Evolutionary conservation across 2,329 filamentous ascomycete species (phyloP), one percentile per base, ranked within the genome.

Genomic region (Mariannaea elegans): DNA sequence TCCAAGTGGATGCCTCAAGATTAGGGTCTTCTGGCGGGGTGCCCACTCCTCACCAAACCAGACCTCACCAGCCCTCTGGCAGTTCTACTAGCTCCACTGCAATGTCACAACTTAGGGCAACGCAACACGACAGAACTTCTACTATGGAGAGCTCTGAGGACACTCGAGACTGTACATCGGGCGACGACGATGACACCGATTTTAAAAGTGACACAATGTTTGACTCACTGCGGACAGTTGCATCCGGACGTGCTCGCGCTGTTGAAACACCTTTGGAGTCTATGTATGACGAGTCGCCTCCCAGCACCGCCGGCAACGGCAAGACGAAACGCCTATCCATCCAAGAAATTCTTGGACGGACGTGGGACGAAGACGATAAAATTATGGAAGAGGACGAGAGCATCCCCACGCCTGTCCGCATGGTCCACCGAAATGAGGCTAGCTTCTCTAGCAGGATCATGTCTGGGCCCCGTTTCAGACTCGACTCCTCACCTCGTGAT

Each of bases 231-330:
- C 88, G 90, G 52, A 93, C 91, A 14, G 82, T 85, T 60, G 88
- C 85, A 36, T 92, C 90, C 9, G 84, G 85, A 62, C 90, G 88
- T 62, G 82, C 85, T 53, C 86, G 88, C 60, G 85, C 87, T 31
- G 83, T 87, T 45, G 87, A 92, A 71, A 90, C 89, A 24, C 90
- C 90, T 14, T 79, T 93, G 48, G 90, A 93, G 71, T 91, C 87
- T 21, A 91, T 93, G 81, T 94, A 93, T 74, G 90, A 94, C 75
- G 91, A 94, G 68, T 92, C 90, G 13, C 90, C 89, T 32, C 85
- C 87, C 7, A 85, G 83, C 71, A 83, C 84, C 1, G 81, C 82
- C 16, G 79, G 81, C 53, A 83, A 83, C 65, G 76, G 65, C 65
- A 86, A 81, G 70, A 77, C 81, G 3, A 87, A 86, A 67, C 79